phyloP scores from a whole-genome alignment of 2,329 filamentous ascomycete genomes.

The Beauveria sp. region DNA sequence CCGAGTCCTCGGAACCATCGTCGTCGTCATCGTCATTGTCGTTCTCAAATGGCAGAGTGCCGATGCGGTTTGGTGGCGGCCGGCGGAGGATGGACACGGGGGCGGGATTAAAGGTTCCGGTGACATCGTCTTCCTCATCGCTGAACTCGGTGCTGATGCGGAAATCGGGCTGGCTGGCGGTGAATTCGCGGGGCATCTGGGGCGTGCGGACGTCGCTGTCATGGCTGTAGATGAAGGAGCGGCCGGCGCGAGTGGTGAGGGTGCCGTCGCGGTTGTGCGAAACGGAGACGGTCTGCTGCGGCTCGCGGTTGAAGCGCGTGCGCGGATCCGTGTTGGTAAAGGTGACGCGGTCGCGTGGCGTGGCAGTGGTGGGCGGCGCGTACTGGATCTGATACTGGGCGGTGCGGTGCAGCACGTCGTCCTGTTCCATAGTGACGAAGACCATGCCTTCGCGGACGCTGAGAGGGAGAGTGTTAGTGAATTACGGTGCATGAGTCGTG shows the following conservation, averaged over 20 bases:
- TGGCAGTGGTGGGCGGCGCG: conserved; percentile 18
- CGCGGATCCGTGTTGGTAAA: neutral
- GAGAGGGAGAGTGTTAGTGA: conserved; percentile 16
- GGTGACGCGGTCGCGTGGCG: neutral
- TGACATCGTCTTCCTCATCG: conserved; percentile 45
- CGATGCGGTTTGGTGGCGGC: conserved; percentile 42
- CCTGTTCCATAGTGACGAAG: conserved; percentile 78
- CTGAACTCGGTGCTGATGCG: conserved; percentile 52
- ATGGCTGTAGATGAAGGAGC: conserved; percentile 34
- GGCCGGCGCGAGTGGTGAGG: conserved; percentile 38
- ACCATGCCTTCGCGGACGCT: conserved; percentile 88
- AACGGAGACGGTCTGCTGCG: conserved; percentile 39
- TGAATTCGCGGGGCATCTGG: conserved; percentile 51
- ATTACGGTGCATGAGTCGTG: neutral
- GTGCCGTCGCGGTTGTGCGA: conserved; percentile 45
- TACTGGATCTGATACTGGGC: conserved; percentile 70
- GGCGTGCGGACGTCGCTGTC: conserved; percentile 38
- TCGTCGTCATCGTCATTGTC: neutral
- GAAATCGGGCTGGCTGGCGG: conserved; percentile 39
- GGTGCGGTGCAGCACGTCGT: conserved; percentile 67
- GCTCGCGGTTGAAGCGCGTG: conserved; percentile 11
- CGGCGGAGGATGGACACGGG: conserved; percentile 24
- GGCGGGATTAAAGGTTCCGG: conserved; percentile 4
- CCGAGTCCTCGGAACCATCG: conserved; percentile 28
- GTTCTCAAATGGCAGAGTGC: conserved; percentile 46